Evolutionary conservation across 176 grass and related monocot species (phyloP), one percentile per base, ranked within the genome.

Genomic region (Eremochloa ophiuroides): DNA sequence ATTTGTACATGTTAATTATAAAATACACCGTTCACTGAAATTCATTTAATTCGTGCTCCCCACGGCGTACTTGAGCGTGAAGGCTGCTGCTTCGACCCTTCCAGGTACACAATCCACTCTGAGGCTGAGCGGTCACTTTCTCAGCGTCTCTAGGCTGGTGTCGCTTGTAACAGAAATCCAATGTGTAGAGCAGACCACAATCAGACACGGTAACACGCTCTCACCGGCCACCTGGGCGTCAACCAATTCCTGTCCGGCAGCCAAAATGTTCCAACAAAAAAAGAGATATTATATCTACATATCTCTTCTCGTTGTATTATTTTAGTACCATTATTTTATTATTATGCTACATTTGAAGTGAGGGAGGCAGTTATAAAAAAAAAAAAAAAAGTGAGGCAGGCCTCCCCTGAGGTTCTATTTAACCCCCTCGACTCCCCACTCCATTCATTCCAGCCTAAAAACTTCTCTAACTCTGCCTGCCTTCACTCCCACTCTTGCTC

Each of bases 321-420:
- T n/a, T n/a, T n/a, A n/a, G n/a, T n/a, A n/a, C n/a, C n/a, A n/a
- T n/a, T n/a, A n/a, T n/a, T n/a, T n/a, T n/a, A n/a, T n/a, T n/a
- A n/a, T n/a, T n/a, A n/a, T n/a, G n/a, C n/a, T n/a, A n/a, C n/a
- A n/a, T n/a, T n/a, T n/a, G n/a, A n/a, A n/a, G n/a, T n/a, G n/a
- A n/a, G n/a, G n/a, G n/a, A n/a, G n/a, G n/a, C n/a, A n/a, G n/a
- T n/a, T n/a, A n/a, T n/a, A n/a, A n/a, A n/a, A n/a, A n/a, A n/a
- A n/a, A n/a, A n/a, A n/a, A n/a, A n/a, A n/a, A n/a, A n/a, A n/a
- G n/a, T n/a, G n/a, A n/a, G n/a, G n/a, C n/a, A n/a, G n/a, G n/a
- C 40, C 40, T 53, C 7, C 23, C 55, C 29, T 25, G 14, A 30
- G 48, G 6, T 30, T 50, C 28, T 86, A 80, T 87, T 86, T 89